These are phyloP conservation scores for Epichloe sibirici DNA, from an alignment of 2,329 filamentous ascomycete genomes.

Conservation along the genomic window DNA sequence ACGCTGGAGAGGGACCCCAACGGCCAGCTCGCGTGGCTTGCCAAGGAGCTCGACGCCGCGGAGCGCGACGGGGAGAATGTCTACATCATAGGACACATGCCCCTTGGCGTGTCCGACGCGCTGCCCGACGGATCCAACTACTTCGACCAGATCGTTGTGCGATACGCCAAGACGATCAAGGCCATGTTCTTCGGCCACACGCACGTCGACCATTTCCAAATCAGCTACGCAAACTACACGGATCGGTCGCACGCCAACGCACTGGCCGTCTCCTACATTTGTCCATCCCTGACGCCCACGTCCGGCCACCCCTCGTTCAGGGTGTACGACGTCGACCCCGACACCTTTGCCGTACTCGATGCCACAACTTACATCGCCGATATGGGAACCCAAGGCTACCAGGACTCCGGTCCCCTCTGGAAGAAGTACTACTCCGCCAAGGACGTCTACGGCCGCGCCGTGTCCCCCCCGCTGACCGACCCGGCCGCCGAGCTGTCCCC, in stretches of 20 bases:
- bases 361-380: conserved; percentile 41
- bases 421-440: conserved; percentile 42
- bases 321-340: conserved; percentile 43
- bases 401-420: conserved; percentile 33
- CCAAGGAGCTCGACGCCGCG: conserved; percentile 37
- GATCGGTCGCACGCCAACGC: conserved; percentile 29
- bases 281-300: conserved; percentile 39
- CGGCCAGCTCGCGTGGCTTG: conserved; percentile 39
- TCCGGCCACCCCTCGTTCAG: conserved; percentile 43
- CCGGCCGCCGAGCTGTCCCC: conserved; percentile 34
- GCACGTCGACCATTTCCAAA: conserved; percentile 41
- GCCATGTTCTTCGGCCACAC: conserved; percentile 46
- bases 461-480: conserved; percentile 24
- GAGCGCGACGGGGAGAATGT: conserved; percentile 38
- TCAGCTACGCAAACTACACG: conserved; percentile 38
- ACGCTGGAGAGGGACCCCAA: conserved; percentile 36
- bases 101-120: conserved; percentile 34
- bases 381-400: conserved; percentile 29
- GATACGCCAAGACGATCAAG: conserved; percentile 40
- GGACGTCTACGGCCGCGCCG: conserved; percentile 34
- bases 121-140: conserved; percentile 39
- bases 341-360: conserved; percentile 42
- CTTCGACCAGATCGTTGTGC: conserved; percentile 38
- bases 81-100: conserved; percentile 46
- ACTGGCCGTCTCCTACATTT: conserved; percentile 36